Evolutionary conservation across 306 rosid genomes (phyloP).

Genomic region (Senna siamea): DNA sequence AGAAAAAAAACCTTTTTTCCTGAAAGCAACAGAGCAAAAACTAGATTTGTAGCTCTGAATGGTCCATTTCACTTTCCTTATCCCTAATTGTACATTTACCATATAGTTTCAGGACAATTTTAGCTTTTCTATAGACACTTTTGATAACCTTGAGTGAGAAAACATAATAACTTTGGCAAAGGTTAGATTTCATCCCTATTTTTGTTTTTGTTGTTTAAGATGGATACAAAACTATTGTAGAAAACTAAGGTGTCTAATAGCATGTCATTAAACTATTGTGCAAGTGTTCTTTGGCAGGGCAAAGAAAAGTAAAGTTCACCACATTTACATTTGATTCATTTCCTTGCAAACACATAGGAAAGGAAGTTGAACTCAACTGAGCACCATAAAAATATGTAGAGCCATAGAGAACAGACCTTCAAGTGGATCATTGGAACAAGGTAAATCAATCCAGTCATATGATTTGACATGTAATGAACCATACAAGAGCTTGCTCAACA

Average conservation of each 20-base stretch:
- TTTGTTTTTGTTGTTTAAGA: slow-evolving; percentile 2
- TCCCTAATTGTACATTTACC: background rate
- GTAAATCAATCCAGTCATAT: slow-evolving; percentile 73
- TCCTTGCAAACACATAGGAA: slow-evolving; percentile 15
- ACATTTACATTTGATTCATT: background rate
- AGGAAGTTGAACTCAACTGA: background rate
- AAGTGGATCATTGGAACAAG: slow-evolving; percentile 51
- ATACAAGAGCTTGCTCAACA: slow-evolving; percentile 28
- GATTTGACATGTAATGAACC: slow-evolving; percentile 46
- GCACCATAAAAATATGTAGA: slow-evolving; percentile 12
- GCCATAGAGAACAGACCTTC: slow-evolving; percentile 60
- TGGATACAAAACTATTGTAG: background rate
- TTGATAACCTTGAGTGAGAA: background rate
- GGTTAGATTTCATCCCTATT: background rate
- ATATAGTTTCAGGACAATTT: slow-evolving; percentile 7
- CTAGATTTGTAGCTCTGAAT: background rate
- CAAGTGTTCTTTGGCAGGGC: slow-evolving; percentile 14
- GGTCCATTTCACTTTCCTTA: background rate
- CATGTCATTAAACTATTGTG: background rate
- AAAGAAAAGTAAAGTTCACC: slow-evolving; percentile 13
- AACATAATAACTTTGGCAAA: background rate
- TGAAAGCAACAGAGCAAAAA: slow-evolving; percentile 15
- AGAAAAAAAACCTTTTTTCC: background rate
- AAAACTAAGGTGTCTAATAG: slow-evolving; percentile 14
- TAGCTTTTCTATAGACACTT: background rate